Conservation (phyloP, 179 eudicot genomes). For the Corrigiola litoralis region DNA sequence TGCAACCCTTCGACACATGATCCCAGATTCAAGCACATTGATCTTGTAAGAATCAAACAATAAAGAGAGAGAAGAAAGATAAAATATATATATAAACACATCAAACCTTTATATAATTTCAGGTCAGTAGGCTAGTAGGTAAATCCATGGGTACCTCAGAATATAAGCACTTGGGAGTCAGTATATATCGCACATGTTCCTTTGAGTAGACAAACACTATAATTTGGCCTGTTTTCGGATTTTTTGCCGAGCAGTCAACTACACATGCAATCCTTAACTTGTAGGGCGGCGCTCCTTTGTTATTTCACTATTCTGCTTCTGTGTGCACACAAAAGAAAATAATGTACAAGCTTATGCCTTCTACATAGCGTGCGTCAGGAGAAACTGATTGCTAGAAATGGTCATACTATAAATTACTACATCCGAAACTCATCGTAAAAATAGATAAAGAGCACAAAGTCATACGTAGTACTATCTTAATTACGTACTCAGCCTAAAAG, state of each 20-base stretch:
- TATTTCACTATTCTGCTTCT: no score
- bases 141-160: not conserved
- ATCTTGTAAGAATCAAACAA: not conserved
- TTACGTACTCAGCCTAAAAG: no score
- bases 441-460: no score
- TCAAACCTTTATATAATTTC: constrained; percentile 4
- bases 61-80: not conserved
- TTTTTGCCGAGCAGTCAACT: not conserved
- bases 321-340: no score
- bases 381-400: no score
- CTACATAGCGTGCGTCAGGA: no score
- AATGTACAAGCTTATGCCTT: no score
- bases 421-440: no score
- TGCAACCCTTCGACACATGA: constrained; percentile 23
- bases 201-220: not conserved
- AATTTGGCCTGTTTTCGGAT: not conserved
- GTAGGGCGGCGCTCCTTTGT: not conserved
- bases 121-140: constrained; percentile 6
- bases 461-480: no score
- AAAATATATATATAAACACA: not conserved
- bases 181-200: not conserved
- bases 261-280: not conserved
- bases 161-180: not conserved
- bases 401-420: no score
- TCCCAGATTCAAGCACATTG: constrained; percentile 19